phyloP scores from a whole-genome alignment of 225 moss, liverwort and hornwort genomes.

The Physcomitrium patens region DNA sequence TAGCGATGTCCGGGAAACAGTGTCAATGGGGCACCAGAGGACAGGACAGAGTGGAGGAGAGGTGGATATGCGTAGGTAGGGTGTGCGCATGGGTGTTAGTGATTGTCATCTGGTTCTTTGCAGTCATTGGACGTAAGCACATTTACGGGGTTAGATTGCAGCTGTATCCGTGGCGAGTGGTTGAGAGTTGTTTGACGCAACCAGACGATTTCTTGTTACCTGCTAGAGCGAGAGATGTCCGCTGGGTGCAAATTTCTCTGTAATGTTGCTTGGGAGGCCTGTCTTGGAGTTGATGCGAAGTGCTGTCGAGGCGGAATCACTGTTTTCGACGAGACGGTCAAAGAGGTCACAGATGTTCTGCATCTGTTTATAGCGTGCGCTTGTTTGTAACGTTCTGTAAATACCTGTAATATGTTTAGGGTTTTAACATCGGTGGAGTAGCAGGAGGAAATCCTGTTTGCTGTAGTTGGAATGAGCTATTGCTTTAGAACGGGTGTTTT shows the following conservation, averaged over 20 bases:
- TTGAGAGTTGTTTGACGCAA: background rate
- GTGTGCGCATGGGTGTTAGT: background rate
- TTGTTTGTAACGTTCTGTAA: conserved; percentile 7
- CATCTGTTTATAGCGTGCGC: too few relatives aligned
- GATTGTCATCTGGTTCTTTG: conserved; percentile 1
- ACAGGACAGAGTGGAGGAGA: too few relatives aligned
- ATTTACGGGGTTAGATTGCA: conserved; percentile 21
- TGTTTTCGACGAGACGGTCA: background rate
- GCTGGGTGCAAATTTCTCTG: conserved; percentile 3
- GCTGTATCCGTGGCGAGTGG: conserved; percentile 4
- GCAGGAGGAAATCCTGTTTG: background rate
- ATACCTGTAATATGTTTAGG: conserved; percentile 25
- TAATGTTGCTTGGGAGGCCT: background rate
- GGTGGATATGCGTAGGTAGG: too few relatives aligned
- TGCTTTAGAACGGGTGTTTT: background rate
- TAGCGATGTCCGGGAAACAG: background rate
- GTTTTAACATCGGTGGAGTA: conserved; percentile 22
- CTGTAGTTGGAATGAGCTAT: background rate
- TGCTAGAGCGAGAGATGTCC: background rate
- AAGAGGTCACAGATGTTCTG: too few relatives aligned
- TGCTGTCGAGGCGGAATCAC: conserved; percentile 1
- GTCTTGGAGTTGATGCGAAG: background rate
- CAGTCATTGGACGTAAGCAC: conserved; percentile 12
- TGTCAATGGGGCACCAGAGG: conserved; percentile 1
- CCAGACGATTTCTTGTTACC: background rate